A percentile compares a stretch with the other conserved stretches of the same genome.
phyloP scores from a whole-genome alignment of 345 rosid genomes.

The Psidium friedrichsthalianum region DNA sequence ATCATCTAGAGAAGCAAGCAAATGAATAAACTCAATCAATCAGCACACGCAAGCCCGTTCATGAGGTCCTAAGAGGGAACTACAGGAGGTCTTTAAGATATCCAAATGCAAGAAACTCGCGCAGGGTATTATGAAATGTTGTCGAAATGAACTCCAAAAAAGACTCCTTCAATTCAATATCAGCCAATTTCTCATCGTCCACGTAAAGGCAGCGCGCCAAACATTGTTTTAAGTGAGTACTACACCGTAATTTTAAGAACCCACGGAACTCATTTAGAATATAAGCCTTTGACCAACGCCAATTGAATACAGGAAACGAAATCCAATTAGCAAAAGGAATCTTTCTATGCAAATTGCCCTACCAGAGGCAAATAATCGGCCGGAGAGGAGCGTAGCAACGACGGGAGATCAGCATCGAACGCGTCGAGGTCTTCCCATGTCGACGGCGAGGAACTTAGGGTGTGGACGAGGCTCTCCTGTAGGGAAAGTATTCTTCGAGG shows the following conservation, averaged over 20 bases:
- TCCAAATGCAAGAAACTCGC: background rate
- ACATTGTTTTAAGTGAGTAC: background rate
- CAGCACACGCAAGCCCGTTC: background rate
- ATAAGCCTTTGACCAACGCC: background rate
- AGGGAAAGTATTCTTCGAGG: slow-evolving; percentile 66
- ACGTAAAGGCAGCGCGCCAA: background rate
- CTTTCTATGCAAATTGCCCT: background rate
- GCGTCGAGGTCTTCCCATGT: slow-evolving; percentile 77
- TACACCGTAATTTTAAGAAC: too few species aligned
- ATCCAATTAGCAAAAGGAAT: background rate
- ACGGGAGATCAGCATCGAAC: slow-evolving; percentile 76
- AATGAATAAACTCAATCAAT: background rate
- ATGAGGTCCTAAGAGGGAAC: background rate
- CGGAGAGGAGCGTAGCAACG: slow-evolving; percentile 69
- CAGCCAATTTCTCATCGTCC: background rate
- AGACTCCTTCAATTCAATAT: background rate
- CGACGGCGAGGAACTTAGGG: slow-evolving; percentile 54
- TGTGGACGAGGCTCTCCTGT: slow-evolving; percentile 79
- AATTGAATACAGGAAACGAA: background rate
- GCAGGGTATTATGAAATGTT: background rate
- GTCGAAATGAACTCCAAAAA: background rate
- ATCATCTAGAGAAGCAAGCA: background rate
- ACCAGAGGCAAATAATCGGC: slow-evolving; percentile 78
- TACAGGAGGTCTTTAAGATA: background rate
- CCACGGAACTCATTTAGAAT: background rate